Base-by-base conservation (phyloP, 2,329 filamentous ascomycete genomes). In the Cladosporium oxysporum region DNA sequence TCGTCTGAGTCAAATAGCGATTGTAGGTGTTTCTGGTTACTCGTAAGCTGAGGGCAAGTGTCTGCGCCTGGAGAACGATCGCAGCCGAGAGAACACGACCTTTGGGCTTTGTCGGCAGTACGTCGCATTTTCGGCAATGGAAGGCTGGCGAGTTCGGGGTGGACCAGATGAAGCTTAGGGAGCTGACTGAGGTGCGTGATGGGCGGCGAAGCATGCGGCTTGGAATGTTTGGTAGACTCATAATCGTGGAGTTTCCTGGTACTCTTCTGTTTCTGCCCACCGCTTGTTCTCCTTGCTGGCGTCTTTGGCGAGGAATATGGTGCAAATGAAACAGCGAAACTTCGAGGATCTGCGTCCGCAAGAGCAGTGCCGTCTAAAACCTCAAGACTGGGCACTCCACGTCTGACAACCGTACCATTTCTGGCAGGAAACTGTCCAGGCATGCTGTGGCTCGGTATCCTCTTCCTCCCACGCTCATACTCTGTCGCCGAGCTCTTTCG, bases 91-190 rank as follows among this genome's bases (percentile, higher is more conserved):
- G 71, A 72, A 44, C 71, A 72, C 21, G 61, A 57, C 18, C 35
- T 53, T 37, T 68, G 14, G 23, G 60, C 14, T 11, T 47, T 41
- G 35, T 29, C 8, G 1, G 23, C 31, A 10, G 29, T 31, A 12
- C 53, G 23, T 14, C 61, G 61, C 18, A 58, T 66, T 49, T 67
- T 58, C 21, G 64, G 55, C n/a, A 66, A 50, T 3, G 71, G 69
- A 16, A 73, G 64, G 49, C 69, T 69, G n/a, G 74, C 73, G 29
- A 71, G 65, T 21, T 72, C 69, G n/a, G 74, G 74, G 53, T 70
- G 72, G 5, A 75, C 68, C n/a, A 74, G 65, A 28, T 68, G 65
- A 2, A 75, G 70, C 29, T 66, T 68, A 12, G 73, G 74, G 41
- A 76, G 61, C 21, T 67, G 67, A 63, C 69, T 68, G 18, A 70